phyloP scores from a whole-genome alignment of 306 rosid genomes.

The Malus sylvestris region DNA sequence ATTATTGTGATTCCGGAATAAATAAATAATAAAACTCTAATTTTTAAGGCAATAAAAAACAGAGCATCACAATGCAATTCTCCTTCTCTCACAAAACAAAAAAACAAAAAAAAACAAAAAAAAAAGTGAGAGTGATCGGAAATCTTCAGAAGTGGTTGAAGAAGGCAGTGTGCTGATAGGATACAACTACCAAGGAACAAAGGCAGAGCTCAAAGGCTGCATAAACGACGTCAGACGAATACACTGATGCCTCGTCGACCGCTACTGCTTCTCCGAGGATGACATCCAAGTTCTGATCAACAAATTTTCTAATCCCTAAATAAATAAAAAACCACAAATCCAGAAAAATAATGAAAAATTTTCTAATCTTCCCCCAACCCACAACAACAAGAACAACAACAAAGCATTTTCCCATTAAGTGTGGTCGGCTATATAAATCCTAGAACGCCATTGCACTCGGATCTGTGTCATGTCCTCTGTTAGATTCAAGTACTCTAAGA shows the following conservation, averaged over 20 bases:
- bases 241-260: conserved; percentile 40
- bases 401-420: too few relatives aligned
- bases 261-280: conserved; percentile 43
- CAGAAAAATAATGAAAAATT: too few relatives aligned
- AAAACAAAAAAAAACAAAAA: neutral
- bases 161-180: conserved; percentile 78
- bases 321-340: too few relatives aligned
- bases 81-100: neutral
- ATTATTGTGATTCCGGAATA: too few relatives aligned
- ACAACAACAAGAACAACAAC: too few relatives aligned
- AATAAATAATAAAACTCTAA: too few relatives aligned
- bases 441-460: too few relatives aligned
- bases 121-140: neutral
- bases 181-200: conserved; percentile 66
- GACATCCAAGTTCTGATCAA: conserved; percentile 65
- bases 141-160: conserved; percentile 33
- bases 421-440: too few relatives aligned
- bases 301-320: neutral
- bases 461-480: too few relatives aligned
- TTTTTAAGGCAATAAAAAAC: too few relatives aligned
- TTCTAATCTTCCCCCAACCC: too few relatives aligned
- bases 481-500: too few relatives aligned
- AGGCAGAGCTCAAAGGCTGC: conserved; percentile 73
- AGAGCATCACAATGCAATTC: neutral
- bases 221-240: conserved; percentile 65